phyloP scores from a whole-genome alignment of 257 asterid genomes.

The Solanum ahanhuiri region DNA sequence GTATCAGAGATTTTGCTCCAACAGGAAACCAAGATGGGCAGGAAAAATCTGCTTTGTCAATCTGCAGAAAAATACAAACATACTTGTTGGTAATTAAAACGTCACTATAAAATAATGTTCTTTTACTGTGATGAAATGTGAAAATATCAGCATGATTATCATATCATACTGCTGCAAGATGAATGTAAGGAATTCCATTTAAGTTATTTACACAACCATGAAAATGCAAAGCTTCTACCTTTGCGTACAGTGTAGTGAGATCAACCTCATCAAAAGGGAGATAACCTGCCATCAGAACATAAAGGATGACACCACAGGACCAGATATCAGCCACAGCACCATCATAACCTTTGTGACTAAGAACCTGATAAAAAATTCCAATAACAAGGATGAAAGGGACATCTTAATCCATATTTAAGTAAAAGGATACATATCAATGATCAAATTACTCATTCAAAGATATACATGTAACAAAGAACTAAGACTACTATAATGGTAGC shows the following conservation, averaged over 20 bases:
- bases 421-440: background rate
- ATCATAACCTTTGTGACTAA: slow-evolving; percentile 92
- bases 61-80: slow-evolving; percentile 39
- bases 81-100: background rate
- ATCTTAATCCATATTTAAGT: background rate
- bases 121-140: background rate
- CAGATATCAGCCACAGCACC: slow-evolving; percentile 96
- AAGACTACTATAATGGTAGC: background rate
- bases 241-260: slow-evolving; percentile 81
- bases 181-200: background rate
- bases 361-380: slow-evolving; percentile 39
- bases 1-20: slow-evolving; percentile 90
- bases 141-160: background rate
- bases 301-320: slow-evolving; percentile 97
- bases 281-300: slow-evolving; percentile 93
- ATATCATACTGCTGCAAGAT: background rate
- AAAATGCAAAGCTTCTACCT: slow-evolving; percentile 37
- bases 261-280: slow-evolving; percentile 98
- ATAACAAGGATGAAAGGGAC: background rate
- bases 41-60: slow-evolving; percentile 78
- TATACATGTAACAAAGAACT: background rate
- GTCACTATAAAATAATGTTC: background rate
- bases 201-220: background rate
- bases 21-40: slow-evolving; percentile 94
- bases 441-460: background rate